Conservation (phyloP, 2,329 filamentous ascomycete species). For the Sporothrix humicola region DNA sequence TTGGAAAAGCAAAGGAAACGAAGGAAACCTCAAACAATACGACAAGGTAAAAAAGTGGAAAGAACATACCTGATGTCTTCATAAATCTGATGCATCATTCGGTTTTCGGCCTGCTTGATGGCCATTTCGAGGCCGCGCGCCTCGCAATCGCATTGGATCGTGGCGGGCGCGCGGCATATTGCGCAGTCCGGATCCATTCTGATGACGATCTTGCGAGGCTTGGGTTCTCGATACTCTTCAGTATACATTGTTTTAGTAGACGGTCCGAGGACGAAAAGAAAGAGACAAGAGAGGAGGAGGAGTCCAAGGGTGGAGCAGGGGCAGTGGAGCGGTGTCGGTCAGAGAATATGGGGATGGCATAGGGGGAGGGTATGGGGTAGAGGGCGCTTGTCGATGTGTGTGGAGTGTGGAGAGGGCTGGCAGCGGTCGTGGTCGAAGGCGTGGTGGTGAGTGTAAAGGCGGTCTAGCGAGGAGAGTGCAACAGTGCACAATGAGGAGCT, state of each 20-base stretch:
- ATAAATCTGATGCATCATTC: constrained; percentile 68
- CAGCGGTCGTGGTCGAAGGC: not conserved
- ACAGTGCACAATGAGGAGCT: constrained; percentile 36
- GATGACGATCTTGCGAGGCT: constrained; percentile 56
- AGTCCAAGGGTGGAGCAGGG: not conserved
- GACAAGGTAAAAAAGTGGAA: too few species aligned
- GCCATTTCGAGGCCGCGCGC: constrained; percentile 68
- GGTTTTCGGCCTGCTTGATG: constrained; percentile 66
- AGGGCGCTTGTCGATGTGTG: constrained; percentile 8
- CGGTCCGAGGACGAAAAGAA: not conserved
- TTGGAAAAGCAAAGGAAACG: not conserved
- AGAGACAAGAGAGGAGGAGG: constrained; percentile 29
- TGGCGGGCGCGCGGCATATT: constrained; percentile 66
- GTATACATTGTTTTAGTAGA: constrained; percentile 53
- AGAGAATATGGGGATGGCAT: constrained; percentile 1
- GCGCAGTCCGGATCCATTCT: constrained; percentile 74
- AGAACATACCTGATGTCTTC: constrained; percentile 65
- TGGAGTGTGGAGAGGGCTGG: not conserved
- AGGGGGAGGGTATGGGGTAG: not conserved
- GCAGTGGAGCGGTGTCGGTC: constrained; percentile 5
- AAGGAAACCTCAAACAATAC: too few species aligned
- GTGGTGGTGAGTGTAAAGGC: constrained; percentile 36
- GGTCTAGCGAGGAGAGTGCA: constrained; percentile 40
- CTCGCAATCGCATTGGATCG: constrained; percentile 67
- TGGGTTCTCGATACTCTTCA: constrained; percentile 51